Conservation (phyloP, 208 protist genomes). For the Acanthamoeba sp. region DNA sequence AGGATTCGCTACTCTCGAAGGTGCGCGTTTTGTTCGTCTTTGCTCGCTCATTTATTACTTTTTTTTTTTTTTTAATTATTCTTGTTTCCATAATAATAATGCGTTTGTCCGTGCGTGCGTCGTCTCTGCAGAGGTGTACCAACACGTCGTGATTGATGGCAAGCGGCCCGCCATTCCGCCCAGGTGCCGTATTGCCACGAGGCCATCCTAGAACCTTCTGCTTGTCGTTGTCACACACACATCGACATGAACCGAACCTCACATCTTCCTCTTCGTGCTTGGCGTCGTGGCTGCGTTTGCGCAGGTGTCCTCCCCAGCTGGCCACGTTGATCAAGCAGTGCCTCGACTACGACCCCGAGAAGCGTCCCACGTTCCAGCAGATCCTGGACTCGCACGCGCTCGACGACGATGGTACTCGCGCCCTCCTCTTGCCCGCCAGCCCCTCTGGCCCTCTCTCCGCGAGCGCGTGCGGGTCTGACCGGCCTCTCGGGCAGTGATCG, state of each 20-base stretch:
- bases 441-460: not conserved
- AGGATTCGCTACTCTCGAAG: constrained; percentile 62
- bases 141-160: constrained; percentile 70
- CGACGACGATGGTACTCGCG: constrained; percentile 26
- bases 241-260: no score
- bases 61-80: not conserved
- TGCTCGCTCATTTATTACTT: no score
- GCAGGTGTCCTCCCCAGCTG: constrained; percentile 20
- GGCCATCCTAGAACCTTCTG: no score
- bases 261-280: no score
- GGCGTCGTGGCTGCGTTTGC: no score
- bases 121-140: constrained; percentile 51
- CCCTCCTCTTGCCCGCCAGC: not conserved
- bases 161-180: constrained; percentile 48
- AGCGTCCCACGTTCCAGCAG: constrained; percentile 69
- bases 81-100: not conserved
- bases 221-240: not conserved
- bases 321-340: constrained; percentile 52
- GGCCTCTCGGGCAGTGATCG: constrained; percentile 30
- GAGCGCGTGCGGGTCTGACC: no score
- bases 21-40: not conserved
- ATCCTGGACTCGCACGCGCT: constrained; percentile 64
- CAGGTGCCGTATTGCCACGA: not conserved
- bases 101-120: not conserved
- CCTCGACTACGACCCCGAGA: constrained; percentile 48